Conservation (phyloP, 768 basidiomycete species). For the Ramaria rubella region DNA sequence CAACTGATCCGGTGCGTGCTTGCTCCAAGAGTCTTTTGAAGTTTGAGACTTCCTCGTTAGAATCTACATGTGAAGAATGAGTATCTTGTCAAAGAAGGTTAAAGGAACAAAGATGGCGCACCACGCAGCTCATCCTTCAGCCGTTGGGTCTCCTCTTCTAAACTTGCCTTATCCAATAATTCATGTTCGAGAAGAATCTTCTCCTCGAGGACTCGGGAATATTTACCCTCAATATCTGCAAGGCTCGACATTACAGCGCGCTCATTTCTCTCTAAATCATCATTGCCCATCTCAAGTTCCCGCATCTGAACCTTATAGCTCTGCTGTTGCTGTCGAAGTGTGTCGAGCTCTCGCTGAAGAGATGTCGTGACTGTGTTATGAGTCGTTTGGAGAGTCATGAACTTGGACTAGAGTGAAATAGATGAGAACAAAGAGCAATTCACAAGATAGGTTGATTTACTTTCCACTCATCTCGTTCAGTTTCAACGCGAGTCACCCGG, state of each 20-base stretch:
- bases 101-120: conserved; percentile 25
- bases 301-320: conserved; percentile 65
- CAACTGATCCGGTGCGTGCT: conserved; percentile 27
- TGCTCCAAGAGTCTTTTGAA: conserved; percentile 65
- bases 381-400: conserved; percentile 79
- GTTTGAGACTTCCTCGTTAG: conserved; percentile 77
- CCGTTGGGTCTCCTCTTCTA: conserved; percentile 89
- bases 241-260: conserved; percentile 78
- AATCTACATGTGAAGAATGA: conserved; percentile 45
- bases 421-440: conserved; percentile 10
- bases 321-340: conserved; percentile 68
- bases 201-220: conserved; percentile 88
- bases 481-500: conserved; percentile 62
- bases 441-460: conserved; percentile 35
- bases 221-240: conserved; percentile 80
- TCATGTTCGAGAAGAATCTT: conserved; percentile 97
- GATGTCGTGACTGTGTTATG: conserved; percentile 89
- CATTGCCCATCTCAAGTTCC: conserved; percentile 95
- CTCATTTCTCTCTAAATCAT: conserved; percentile 93
- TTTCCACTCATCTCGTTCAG: conserved; percentile 90
- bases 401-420: conserved; percentile 53
- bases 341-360: conserved; percentile 87
- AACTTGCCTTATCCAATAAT: conserved; percentile 77
- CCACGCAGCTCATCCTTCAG: conserved; percentile 91
- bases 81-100: conserved; percentile 12